Conservation (phyloP, 495 filamentous ascomycete genomes). For the Podospora sp. region DNA sequence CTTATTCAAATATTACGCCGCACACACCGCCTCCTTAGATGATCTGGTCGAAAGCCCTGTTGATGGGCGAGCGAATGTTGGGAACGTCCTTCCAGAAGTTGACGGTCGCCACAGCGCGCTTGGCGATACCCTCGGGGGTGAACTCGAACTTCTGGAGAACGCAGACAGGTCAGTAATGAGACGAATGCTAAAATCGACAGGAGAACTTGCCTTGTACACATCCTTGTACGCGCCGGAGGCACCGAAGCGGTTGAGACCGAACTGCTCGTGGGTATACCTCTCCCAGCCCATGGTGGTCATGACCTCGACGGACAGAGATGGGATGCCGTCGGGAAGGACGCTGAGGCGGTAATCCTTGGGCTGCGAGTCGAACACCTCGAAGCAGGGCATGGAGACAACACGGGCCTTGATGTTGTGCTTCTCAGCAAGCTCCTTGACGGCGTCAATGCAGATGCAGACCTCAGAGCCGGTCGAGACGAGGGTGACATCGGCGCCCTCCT, state of each 20-base stretch:
- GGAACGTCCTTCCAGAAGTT: slow-evolving; percentile 95
- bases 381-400: slow-evolving; percentile 94
- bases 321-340: slow-evolving; percentile 92
- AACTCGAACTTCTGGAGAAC: slow-evolving; percentile 90
- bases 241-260: slow-evolving; percentile 98
- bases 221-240: slow-evolving; percentile 96
- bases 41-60: slow-evolving; percentile 87
- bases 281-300: slow-evolving; percentile 95
- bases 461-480: slow-evolving; percentile 95
- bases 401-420: slow-evolving; percentile 86
- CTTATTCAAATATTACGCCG: background rate
- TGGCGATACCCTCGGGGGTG: slow-evolving; percentile 92
- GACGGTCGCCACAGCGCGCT: slow-evolving; percentile 87
- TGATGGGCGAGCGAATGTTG: slow-evolving; percentile 88
- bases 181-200: background rate
- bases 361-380: slow-evolving; percentile 96
- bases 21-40: slow-evolving; percentile 55
- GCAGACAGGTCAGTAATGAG: slow-evolving; percentile 24
- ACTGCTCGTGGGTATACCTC: slow-evolving; percentile 98
- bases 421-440: slow-evolving; percentile 86
- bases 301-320: slow-evolving; percentile 89
- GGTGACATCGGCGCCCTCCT: slow-evolving; percentile 81
- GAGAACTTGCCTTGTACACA: slow-evolving; percentile 79
- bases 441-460: slow-evolving; percentile 90
- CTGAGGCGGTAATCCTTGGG: slow-evolving; percentile 88